Conservation (phyloP, 2,329 filamentous ascomycete species). For the Phoma sp. region DNA sequence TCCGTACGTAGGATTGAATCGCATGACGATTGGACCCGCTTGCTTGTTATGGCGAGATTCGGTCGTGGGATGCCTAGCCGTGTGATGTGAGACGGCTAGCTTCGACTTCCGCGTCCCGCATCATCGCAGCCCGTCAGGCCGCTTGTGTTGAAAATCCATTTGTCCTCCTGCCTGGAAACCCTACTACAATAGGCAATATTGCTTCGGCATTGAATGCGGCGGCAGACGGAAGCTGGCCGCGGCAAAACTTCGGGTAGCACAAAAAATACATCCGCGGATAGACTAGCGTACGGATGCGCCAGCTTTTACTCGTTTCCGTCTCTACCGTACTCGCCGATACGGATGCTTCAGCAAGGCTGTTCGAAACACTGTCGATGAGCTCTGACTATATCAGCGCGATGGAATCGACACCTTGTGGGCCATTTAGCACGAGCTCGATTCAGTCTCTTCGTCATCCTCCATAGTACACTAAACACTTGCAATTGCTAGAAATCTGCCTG, state of each 20-base stretch:
- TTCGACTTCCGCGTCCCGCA: neutral
- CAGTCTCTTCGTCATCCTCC: neutral
- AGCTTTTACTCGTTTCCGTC: neutral
- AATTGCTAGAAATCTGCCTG: neutral
- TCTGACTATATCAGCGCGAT: conserved; percentile 1
- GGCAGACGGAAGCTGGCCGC: neutral
- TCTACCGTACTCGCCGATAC: neutral
- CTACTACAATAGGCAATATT: neutral
- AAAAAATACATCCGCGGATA: neutral
- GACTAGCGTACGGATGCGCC: neutral
- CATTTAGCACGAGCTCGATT: neutral
- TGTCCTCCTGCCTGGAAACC: too few relatives aligned
- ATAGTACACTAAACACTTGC: conserved; percentile 1
- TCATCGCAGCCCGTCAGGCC: too few relatives aligned
- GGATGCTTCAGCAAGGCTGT: neutral
- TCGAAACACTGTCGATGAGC: neutral
- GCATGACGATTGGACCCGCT: neutral
- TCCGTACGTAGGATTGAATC: too few relatives aligned
- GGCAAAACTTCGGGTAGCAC: neutral
- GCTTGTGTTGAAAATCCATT: too few relatives aligned
- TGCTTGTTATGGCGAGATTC: neutral
- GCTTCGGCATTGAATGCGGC: neutral
- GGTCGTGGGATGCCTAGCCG: too few relatives aligned
- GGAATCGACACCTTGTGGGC: neutral
- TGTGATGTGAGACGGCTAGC: neutral